Base-by-base conservation (phyloP, 2,329 filamentous ascomycete genomes). In the Diaporthe batatas region DNA sequence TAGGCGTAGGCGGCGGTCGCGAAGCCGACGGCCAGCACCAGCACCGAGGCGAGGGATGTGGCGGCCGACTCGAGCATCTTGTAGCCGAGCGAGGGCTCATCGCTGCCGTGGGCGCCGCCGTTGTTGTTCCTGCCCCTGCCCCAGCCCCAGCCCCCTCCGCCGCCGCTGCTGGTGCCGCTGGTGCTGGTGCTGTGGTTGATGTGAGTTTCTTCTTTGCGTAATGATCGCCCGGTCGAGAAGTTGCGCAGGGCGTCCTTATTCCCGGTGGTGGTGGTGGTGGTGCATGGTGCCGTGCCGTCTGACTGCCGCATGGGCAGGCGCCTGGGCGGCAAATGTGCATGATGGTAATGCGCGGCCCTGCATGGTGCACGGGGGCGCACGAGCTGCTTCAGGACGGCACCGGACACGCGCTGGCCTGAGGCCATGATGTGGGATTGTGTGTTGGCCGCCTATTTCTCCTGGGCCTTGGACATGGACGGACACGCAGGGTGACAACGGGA, bases 21-120 rank as follows among this genome's bases (percentile, higher is more conserved):
- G 78, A 91, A 92, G 39, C 89, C 90, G 23, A 88, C 84, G 77
- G 91, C 93, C 42, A 96, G 84, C 21, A 96, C 90, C 14, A 91
- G 77, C 71, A 96, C 92, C 29, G 92, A 94, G 34, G 93, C 92
- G 73, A 94, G 88, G 0, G 93, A 94, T 0, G 93, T 95, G 11
- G 91, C 91, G 2, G 93, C 93, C 7, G 91, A 86, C 81, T 96
- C 93, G 70, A 91, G 82, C 90, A 94, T 93, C 79, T 92, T 94
- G 51, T 84, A 82, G 3, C 83, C 76, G 12, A 90, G 76, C 1
- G 83, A 81, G 25, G 82, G 81, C 67, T 84, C 82, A n/a, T 59
- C 53, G 29, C 39, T 32, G 25, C 25, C 36, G 42, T 12, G 21
- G 18, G 7, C 8, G 23, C 16, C 32, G 11, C 58, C 64, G 6